phyloP scores from a whole-genome alignment of 441 rosid species.

The Populus tomentosa region DNA sequence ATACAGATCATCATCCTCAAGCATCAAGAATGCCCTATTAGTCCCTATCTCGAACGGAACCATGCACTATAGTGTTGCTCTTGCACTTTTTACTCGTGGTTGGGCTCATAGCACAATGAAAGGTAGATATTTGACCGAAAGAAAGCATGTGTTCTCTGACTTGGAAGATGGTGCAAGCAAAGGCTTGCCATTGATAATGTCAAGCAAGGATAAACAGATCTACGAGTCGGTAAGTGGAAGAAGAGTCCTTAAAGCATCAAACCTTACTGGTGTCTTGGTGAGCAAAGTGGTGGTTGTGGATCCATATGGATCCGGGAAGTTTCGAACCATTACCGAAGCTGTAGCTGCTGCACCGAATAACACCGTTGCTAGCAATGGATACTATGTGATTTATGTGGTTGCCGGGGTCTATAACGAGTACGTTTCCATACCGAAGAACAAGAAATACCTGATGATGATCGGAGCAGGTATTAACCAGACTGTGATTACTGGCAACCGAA shows the following conservation, averaged over 20 bases:
- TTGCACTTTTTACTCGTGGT: neutral
- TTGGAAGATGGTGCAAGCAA: neutral
- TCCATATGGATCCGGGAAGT: constrained; percentile 34
- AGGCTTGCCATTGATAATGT: neutral
- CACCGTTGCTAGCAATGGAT: constrained; percentile 17
- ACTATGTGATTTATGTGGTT: constrained; percentile 40
- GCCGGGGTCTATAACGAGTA: constrained; percentile 53
- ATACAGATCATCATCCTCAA: too few species aligned
- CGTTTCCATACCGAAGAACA: constrained; percentile 34
- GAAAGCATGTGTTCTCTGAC: neutral
- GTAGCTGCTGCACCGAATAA: constrained; percentile 46
- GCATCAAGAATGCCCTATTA: too few species aligned
- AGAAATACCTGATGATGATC: constrained; percentile 41
- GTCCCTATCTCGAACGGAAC: too few species aligned
- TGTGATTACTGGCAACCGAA: constrained; percentile 38
- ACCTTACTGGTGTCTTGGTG: constrained; percentile 17
- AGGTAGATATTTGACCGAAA: neutral
- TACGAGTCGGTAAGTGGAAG: constrained; percentile 45
- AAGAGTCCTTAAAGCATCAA: constrained; percentile 27
- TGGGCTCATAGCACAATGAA: neutral
- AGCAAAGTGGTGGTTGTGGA: constrained; percentile 43
- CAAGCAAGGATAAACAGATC: constrained; percentile 13
- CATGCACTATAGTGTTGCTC: too few species aligned
- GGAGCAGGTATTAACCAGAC: constrained; percentile 45
- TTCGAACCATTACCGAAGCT: constrained; percentile 39